Base-by-base conservation (phyloP, 2,329 filamentous ascomycete genomes). In the Cladosporium oxysporum region DNA sequence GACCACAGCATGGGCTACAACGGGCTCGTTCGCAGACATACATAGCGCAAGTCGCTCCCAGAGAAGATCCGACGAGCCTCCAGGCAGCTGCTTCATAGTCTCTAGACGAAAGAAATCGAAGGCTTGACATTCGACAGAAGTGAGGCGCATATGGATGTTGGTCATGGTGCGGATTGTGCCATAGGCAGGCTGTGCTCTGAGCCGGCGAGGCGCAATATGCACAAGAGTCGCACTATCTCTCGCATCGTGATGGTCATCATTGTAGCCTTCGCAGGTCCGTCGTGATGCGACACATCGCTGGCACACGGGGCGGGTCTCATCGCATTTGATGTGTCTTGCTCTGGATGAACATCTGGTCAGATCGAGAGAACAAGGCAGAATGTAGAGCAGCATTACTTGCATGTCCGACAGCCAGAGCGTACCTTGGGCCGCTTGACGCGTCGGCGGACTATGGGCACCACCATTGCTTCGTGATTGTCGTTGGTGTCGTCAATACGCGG, bases 21-120 rank as follows among this genome's bases (percentile, higher is more conserved):
- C 16, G 3, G 50, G 18, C 6, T 31, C 26, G 2, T 53, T 3
- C 28, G 16, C 29, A 8, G 50, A 66, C 26, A 64, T 55, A 26
- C 68, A 62, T 35, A 70, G 60, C 5, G 67, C 67, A 31, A 70
- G 55, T 7, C 64, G 58, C 31, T 70, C 66, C 69, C 69, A 70
- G 21, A 53, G 61, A 12, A 70, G 50, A 14, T 67, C 67, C 61
- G 67, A 69, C 18, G 67, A 65, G 50, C 68, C 67, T 16, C 69
- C 69, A n/a, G 69, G 69, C 41, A 70, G 29, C 23, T 67, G 67
- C 47, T 65, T 55, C n/a, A 70, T 64, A 4, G 69, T 70, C 61
- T 69, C 47, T 5, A 55, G 29, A 16, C 67, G 62, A 50, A 70
- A 70, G 62, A 67, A 69, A 58, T 69, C 67, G 62, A 69, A 70